phyloP scores from a whole-genome alignment of 495 filamentous ascomycete species.

The Delitschia confertaspora region DNA sequence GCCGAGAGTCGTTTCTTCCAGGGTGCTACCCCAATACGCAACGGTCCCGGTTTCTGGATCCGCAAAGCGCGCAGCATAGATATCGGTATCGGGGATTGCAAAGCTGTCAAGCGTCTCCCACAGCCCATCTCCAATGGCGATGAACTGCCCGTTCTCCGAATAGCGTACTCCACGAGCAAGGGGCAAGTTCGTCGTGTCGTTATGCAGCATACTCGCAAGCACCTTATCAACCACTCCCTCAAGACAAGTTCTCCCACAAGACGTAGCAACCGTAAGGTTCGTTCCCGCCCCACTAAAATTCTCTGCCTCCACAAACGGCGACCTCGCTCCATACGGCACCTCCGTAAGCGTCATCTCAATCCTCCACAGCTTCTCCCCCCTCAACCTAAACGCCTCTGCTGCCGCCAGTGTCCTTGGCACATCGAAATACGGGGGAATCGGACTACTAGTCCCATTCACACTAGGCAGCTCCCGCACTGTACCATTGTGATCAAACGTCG shows the following conservation, averaged over 20 bases:
- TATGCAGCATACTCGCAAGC: conserved; percentile 23
- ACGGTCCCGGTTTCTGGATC: conserved; percentile 25
- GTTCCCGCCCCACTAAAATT: too few species aligned
- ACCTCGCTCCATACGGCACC: conserved; percentile 2
- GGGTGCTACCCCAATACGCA: conserved; percentile 13
- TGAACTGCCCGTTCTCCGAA: conserved; percentile 34
- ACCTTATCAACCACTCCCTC: conserved; percentile 27
- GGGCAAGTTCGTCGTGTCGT: conserved; percentile 26
- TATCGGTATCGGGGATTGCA: conserved; percentile 23
- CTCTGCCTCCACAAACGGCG: neutral
- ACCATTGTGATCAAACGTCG: conserved; percentile 10
- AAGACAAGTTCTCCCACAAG: conserved; percentile 27
- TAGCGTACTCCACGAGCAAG: conserved; percentile 27
- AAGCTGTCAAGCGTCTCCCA: conserved; percentile 29
- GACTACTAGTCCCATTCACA: conserved; percentile 8
- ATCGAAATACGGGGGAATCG: conserved; percentile 11
- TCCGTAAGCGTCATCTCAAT: conserved; percentile 9
- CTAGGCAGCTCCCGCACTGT: conserved; percentile 5
- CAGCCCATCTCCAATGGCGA: conserved; percentile 29
- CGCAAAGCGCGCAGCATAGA: conserved; percentile 26
- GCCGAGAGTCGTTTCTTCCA: conserved; percentile 13
- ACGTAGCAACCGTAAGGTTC: neutral
- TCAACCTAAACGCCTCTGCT: neutral
- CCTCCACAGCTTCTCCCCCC: conserved; percentile 1
- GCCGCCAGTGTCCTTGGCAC: conserved; percentile 5